Evolutionary conservation across 345 rosid genomes (phyloP).

Genomic region (Gossypium stocksii): DNA sequence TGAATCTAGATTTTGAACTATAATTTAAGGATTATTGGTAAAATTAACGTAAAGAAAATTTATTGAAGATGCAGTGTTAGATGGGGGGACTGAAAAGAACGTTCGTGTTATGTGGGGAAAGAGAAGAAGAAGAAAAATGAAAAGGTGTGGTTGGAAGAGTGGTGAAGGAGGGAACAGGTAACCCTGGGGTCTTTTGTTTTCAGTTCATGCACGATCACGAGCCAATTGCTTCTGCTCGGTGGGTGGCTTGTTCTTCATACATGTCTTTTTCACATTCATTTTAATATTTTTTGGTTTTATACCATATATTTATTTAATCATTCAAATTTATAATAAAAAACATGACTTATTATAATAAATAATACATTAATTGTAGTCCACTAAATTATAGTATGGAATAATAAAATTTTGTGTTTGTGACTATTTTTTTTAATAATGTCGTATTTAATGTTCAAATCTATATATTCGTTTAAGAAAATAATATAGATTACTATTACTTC

Average conservation of each 20-base stretch:
- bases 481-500: rapidly evolving
- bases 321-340: too few relatives aligned
- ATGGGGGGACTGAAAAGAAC: neutral
- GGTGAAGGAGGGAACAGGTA: slow-evolving; percentile 6
- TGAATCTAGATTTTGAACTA: too few relatives aligned
- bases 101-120: neutral
- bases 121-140: neutral
- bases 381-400: too few relatives aligned
- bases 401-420: too few relatives aligned
- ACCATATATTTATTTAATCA: too few relatives aligned
- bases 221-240: neutral
- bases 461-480: rapidly evolving
- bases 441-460: rapidly evolving
- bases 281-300: neutral
- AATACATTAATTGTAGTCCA: too few relatives aligned
- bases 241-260: neutral
- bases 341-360: too few relatives aligned
- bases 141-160: neutral
- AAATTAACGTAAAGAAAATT: too few relatives aligned
- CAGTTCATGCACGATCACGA: neutral
- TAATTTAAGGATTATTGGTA: too few relatives aligned
- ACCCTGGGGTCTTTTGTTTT: slow-evolving; percentile 13
- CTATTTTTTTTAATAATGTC: too few relatives aligned
- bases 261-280: neutral
- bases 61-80: too few relatives aligned